phyloP scores from a whole-genome alignment of 768 basidiomycete species.

The Leucocoprinus leucothites region DNA sequence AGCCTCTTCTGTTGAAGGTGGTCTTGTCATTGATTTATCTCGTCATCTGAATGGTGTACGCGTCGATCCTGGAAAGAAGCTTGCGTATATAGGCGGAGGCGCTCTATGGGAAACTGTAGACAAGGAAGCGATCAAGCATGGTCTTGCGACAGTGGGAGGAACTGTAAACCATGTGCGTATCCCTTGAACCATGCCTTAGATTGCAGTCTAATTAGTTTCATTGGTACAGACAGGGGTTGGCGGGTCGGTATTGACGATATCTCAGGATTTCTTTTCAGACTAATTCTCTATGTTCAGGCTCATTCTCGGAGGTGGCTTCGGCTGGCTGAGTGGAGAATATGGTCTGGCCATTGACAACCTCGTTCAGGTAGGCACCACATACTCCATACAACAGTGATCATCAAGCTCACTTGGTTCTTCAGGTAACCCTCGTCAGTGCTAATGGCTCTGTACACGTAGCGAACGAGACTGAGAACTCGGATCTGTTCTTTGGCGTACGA shows the following conservation, averaged over 20 bases:
- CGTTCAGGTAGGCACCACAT: constrained; percentile 24
- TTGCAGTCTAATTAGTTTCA: background rate
- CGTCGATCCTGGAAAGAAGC: constrained; percentile 35
- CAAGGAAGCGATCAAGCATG: constrained; percentile 37
- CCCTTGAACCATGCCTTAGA: background rate
- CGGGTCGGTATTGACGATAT: constrained; percentile 29
- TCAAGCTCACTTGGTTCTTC: background rate
- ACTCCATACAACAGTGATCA: background rate
- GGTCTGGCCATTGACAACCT: constrained; percentile 51
- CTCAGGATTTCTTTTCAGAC: no score
- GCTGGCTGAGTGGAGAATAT: constrained; percentile 42
- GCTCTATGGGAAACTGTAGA: constrained; percentile 46
- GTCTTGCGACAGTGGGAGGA: constrained; percentile 45
- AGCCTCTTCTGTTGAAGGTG: constrained; percentile 41
- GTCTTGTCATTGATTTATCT: constrained; percentile 49
- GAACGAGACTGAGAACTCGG: constrained; percentile 33
- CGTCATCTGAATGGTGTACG: constrained; percentile 34
- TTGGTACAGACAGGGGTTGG: constrained; percentile 44
- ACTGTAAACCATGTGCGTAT: constrained; percentile 46
- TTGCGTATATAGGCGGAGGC: constrained; percentile 45
- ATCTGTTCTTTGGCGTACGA: constrained; percentile 52
- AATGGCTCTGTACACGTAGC: constrained; percentile 38
- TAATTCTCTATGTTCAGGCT: constrained; percentile 27
- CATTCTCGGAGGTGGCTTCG: constrained; percentile 53
- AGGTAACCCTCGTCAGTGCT: constrained; percentile 46